Evolutionary conservation across 208 protist species (phyloP), one percentile per base, ranked within the genome.

Genomic region (Strigomonas galati): DNA sequence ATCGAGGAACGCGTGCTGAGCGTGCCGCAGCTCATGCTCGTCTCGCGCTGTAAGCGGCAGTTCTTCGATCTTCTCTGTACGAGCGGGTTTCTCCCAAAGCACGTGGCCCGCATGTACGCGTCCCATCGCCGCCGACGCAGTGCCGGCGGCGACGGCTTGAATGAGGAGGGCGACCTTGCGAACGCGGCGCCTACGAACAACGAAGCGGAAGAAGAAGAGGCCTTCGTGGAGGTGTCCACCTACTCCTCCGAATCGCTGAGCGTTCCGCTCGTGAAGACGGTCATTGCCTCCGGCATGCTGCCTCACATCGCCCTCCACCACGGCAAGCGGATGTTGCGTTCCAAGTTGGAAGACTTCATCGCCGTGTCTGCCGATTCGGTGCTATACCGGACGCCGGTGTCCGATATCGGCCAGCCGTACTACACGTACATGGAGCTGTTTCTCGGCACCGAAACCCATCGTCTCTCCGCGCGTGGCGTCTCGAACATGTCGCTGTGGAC

Each of bases 31-130:
- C 72, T 96, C 12, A 62, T 86, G 24, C 74, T 70, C 5, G 68
- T 80, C 10, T 84, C 91, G 7, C 71, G 71, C 27, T 65, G 81
- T 49, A 96, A 96, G 74, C 62, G 44, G n/a, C 87, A 94, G 71
- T 90, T 89, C 55, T 85, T 83, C 67, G 59, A 76, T 9, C 78
- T 92, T 59, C 74, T 96, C 30, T 54, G 49, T 12, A 63, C 66
- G 15, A 81, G 64, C 62, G 78, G 79, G 30, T 88, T 92, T 32
- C 40, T 96, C 6, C 32, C 23, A 24, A 27, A n/a, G 28, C 4
- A 48, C 23, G 43, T 28, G 24, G 46, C 44, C 44, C 40, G 40
- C 19, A 5, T 46, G 9, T 46, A 46, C 15, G 40, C 40, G 40
- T 17, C 40, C 9, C 26, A 9, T 7, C 46, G 43, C 48, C 6